Conservation (phyloP, 352 stramenopile genomes). For the Blastocystis hominis region DNA sequence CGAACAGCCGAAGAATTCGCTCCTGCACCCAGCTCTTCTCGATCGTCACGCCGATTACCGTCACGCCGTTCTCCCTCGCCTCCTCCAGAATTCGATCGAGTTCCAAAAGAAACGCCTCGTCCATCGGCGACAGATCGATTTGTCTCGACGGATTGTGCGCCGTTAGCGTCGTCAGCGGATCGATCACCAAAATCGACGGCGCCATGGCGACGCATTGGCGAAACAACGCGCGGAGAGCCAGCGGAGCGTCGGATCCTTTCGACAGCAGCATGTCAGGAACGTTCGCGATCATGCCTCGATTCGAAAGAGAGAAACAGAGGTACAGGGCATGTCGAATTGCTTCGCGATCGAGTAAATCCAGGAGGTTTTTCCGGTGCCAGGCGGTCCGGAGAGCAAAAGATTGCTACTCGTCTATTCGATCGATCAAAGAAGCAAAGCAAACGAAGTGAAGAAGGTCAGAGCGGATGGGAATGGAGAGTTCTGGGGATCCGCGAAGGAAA, state of each 20-base stretch:
- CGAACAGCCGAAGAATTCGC: background rate
- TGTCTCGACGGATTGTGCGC: background rate
- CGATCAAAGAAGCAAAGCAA: background rate
- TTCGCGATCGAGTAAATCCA: background rate
- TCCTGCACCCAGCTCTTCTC: background rate
- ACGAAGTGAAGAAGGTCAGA: background rate
- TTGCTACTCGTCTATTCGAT: background rate
- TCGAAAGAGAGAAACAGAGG: background rate
- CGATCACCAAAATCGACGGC: background rate
- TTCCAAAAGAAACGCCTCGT: background rate
- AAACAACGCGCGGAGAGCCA: background rate
- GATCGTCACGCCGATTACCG: background rate
- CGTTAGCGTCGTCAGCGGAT: constrained; percentile 1
- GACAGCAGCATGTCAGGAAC: background rate
- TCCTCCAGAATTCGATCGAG: background rate
- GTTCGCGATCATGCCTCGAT: background rate
- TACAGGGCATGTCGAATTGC: constrained; percentile 18
- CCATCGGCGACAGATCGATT: background rate
- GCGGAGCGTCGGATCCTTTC: background rate
- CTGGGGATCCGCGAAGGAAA: no score
- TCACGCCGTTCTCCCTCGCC: background rate
- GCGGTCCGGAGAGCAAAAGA: background rate
- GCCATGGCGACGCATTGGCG: background rate
- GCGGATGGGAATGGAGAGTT: no score
- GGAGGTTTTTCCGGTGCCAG: constrained; percentile 8